Base-by-base conservation (phyloP, 2,329 filamentous ascomycete genomes). In the Xylaria sp. region DNA sequence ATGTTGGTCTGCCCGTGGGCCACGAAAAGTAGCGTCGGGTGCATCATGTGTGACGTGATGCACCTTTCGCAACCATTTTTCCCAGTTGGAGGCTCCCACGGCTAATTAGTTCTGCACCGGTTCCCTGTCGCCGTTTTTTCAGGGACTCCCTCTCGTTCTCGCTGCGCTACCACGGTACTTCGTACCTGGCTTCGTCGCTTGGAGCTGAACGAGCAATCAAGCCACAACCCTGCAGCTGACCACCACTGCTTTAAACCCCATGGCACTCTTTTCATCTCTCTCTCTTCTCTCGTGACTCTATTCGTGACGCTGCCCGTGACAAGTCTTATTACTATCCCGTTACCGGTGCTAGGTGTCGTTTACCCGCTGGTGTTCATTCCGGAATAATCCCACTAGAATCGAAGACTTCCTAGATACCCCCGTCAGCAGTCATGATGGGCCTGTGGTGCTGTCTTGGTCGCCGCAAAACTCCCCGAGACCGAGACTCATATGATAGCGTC, bases 391-490 rank as follows among this genome's bases (percentile, higher is more conserved):
- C 16, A 30, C 34, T 19, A n/a, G 37, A 23, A 50, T 42, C 18
- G 10, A 16, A 50, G 23, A 50, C 48, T 11, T 30, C 23, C 16
- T 7, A 8, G 48, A 50, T 30, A 30, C 23, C 23, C 23, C 23
- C 37, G 11, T 35, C 11, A 5, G 7, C 30, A 10, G 30, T 50
- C 47, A 64, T 64, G 60, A 51, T 49, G 23, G 59, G 52, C 42
- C n/a, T 64, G 18, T 42, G 55, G 49, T 60, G 62, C 23, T 60
- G 60, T 48, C 51, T 64, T 3, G 30, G 13, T 44, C 57, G 39
- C 53, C 60, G 60, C 51, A 62, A 64, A 49, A 10, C 52, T 18
- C 3, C 23, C 18, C 50, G 19, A 9, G 42, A 16, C 10, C 50
- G 19, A 9, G 42, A 16, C 10, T 51, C 49, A 47, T 2, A 16